Conservation (phyloP, 257 asterid genomes). For the Primulina tabacum region DNA sequence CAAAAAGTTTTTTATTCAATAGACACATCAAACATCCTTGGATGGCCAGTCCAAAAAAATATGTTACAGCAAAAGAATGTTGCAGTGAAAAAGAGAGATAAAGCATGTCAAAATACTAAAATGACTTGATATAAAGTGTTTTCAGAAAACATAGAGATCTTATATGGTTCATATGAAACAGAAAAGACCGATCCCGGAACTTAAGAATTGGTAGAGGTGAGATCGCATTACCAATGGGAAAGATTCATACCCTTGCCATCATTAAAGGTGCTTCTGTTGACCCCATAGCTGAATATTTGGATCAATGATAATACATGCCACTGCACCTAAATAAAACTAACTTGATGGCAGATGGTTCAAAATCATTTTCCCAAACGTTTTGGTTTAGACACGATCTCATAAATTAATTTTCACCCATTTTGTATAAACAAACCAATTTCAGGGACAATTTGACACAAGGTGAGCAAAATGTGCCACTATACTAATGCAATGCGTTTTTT, state of each 20-base stretch:
- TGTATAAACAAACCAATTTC: slow-evolving; percentile 2
- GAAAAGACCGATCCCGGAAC: not conserved
- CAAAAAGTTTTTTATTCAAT: slow-evolving; percentile 24
- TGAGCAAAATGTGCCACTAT: not conserved
- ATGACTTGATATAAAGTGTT: not conserved
- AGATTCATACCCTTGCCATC: not conserved
- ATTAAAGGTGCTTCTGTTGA: not conserved
- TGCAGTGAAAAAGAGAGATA: slow-evolving; percentile 3
- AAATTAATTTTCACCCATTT: not conserved
- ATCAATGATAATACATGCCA: too few relatives aligned
- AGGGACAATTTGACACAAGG: not conserved
- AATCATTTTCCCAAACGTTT: not conserved
- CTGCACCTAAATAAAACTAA: too few relatives aligned
- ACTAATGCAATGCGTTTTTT: not conserved
- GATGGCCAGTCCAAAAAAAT: slow-evolving; percentile 16
- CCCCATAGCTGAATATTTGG: not conserved
- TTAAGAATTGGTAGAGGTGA: not conserved
- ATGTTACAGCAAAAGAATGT: slow-evolving; percentile 21
- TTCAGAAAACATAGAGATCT: slow-evolving; percentile 3
- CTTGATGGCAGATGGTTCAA: too few relatives aligned
- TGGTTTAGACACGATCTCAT: not conserved
- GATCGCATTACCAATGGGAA: not conserved
- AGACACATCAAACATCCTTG: slow-evolving; percentile 15
- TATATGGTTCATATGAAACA: slow-evolving; percentile 5
- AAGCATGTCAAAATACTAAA: slow-evolving; percentile 1